Percentiles rank a stretch among this genome's conserved stretches.
Conservation (phyloP, 148 eudicot species). For the Vaccinium vitisidaea region DNA sequence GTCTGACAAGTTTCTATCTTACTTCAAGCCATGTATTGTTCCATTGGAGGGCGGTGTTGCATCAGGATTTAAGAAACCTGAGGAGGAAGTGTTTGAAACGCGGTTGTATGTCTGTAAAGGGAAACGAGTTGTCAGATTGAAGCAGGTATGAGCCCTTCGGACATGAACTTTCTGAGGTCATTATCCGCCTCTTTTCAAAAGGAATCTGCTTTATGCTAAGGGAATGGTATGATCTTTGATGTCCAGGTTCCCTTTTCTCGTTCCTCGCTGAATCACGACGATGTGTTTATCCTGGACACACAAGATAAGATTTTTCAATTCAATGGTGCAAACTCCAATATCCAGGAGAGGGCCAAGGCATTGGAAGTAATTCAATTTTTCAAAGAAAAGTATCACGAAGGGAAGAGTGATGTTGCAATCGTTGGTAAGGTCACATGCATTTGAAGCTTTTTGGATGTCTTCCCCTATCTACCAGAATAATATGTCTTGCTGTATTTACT, state of each 20-base stretch:
- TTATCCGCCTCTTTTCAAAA: neutral
- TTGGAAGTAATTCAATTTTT: conserved; percentile 90
- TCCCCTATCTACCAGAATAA: neutral
- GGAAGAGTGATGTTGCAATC: conserved; percentile 86
- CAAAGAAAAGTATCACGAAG: conserved; percentile 88
- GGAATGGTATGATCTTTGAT: conserved; percentile 13
- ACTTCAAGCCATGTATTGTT: conserved; percentile 90
- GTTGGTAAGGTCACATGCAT: conserved; percentile 61
- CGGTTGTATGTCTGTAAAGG: conserved; percentile 85
- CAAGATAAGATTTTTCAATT: conserved; percentile 94
- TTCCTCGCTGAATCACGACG: conserved; percentile 93
- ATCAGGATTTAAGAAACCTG: conserved; percentile 86
- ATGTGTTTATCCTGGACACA: conserved; percentile 91
- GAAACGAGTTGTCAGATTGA: conserved; percentile 82
- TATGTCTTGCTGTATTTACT: neutral
- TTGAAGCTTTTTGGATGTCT: conserved; percentile 1
- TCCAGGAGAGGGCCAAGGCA: conserved; percentile 98
- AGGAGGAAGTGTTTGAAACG: conserved; percentile 95
- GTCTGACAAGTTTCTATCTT: conserved; percentile 93
- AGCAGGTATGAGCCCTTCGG: conserved; percentile 56
- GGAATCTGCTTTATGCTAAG: neutral
- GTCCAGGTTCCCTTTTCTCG: conserved; percentile 97
- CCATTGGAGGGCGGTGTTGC: conserved; percentile 97
- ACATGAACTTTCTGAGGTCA: neutral
- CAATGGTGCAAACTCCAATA: conserved; percentile 97